Evolutionary conservation across 1,284 basidiomycete species (phyloP), one percentile per base, ranked within the genome.

Genomic region (Malassezia furfur): DNA sequence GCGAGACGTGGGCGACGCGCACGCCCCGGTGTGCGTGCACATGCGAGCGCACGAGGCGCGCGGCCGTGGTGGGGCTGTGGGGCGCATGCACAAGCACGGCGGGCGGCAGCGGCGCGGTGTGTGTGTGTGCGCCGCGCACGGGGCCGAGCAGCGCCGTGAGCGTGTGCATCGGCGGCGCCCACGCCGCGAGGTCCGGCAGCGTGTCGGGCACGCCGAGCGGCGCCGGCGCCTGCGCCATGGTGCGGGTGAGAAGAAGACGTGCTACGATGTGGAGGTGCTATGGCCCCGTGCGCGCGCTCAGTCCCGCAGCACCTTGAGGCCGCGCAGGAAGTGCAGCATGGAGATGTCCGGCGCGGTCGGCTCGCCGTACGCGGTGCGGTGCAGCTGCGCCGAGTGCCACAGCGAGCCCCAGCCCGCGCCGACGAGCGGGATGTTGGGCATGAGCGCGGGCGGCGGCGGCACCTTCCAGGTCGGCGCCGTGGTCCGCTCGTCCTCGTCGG

Each of bases 281-380:
- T 7, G 25, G 25, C n/a, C n/a, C n/a, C n/a, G n/a, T n/a, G n/a
- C n/a, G n/a, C n/a, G n/a, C n/a, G 25, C 30, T 25, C 21, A 43
- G 19, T 43, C 40, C 3, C 17, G 21, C 12, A 43, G 21, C 11
- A 34, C 9, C 30, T 43, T 43, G 22, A 48, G 17, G 5, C 46
- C 46, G 22, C 14, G 10, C 3, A 52, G n/a, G 30, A 56, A 57
- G 35, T 11, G 19, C 19, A 36, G 35, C 50, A 37, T 40, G 34
- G 35, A 50, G 21, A 59, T 22, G 32, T 56, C 43, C 30, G 60
- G 44, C 41, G 58, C 39, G 37, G 60, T 39, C 36, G 58, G 30
- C 50, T 63, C 14, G 37, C 55, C 22, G 54, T 51, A 48, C 22
- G 41, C 46, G 12, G 36, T 35, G 36, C 47, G 49, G 40, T 52